These are phyloP conservation scores for Boletus huronensis DNA, from an alignment of 768 basidiomycete genomes.

Conservation along the genomic window DNA sequence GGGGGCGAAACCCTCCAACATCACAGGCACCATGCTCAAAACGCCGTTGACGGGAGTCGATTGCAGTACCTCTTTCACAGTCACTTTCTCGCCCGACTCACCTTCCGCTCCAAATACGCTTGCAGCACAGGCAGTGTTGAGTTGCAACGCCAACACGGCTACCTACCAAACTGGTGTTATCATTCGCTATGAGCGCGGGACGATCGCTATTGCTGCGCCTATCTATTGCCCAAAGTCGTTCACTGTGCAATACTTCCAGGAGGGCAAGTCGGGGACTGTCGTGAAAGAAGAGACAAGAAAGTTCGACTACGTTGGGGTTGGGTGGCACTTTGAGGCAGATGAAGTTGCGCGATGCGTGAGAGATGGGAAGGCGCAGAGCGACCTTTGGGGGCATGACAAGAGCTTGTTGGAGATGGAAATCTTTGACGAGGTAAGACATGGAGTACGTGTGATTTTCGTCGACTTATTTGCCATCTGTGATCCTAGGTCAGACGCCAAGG, in stretches of 20 bases:
- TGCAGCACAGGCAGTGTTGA: constrained; percentile 68
- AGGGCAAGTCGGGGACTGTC: constrained; percentile 39
- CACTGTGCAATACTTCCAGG: constrained; percentile 58
- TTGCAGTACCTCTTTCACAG: constrained; percentile 66
- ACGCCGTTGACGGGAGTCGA: constrained; percentile 79
- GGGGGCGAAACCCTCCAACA: constrained; percentile 47
- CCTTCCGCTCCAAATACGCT: constrained; percentile 35
- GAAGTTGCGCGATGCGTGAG: constrained; percentile 78
- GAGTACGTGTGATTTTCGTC: not conserved
- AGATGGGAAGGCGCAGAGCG: constrained; percentile 71
- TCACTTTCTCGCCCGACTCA: constrained; percentile 59
- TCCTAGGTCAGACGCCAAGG: constrained; percentile 64
- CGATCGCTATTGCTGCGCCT: constrained; percentile 59
- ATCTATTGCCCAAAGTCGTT: constrained; percentile 66
- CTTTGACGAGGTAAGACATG: constrained; percentile 69
- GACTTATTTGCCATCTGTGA: constrained; percentile 12
- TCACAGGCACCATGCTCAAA: constrained; percentile 73
- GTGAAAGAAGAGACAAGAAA: constrained; percentile 54
- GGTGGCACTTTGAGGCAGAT: constrained; percentile 86
- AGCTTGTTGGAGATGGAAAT: constrained; percentile 78
- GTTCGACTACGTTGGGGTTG: constrained; percentile 62
- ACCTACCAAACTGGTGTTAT: constrained; percentile 48
- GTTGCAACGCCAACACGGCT: constrained; percentile 60
- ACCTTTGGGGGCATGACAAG: constrained; percentile 74
- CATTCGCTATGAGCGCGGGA: constrained; percentile 74